Conservation (phyloP, 192 early-diverging fungal genomes). For the Umbelopsis isabellina region DNA sequence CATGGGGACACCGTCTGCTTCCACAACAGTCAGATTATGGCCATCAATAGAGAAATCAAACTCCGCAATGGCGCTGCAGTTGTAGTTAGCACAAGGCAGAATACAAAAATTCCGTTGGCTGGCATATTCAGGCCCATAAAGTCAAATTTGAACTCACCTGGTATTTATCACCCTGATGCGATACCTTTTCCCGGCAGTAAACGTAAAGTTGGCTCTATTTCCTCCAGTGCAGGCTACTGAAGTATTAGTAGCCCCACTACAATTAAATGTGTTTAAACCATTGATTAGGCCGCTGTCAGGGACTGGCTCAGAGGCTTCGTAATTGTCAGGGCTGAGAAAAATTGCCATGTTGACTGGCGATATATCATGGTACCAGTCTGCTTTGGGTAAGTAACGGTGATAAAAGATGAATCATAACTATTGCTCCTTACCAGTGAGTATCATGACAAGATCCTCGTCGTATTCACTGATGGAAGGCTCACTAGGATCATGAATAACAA, state of each 20-base stretch:
- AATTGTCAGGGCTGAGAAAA: conserved; percentile 47
- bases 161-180: conserved; percentile 43
- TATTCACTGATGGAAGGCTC: conserved; percentile 58
- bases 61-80: conserved; percentile 61
- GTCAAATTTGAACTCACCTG: background rate
- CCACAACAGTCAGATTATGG: conserved; percentile 77
- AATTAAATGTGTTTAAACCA: conserved; percentile 11
- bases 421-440: conserved; percentile 58
- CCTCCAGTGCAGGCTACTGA: conserved; percentile 18
- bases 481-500: conserved; percentile 68
- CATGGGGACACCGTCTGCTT: conserved; percentile 53
- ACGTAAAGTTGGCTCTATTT: conserved; percentile 18
- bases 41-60: conserved; percentile 82
- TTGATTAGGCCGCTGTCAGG: conserved; percentile 21
- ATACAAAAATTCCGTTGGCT: conserved; percentile 21
- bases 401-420: background rate
- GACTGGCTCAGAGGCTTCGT: background rate
- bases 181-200: conserved; percentile 34
- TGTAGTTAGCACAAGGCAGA: conserved; percentile 1
- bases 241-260: conserved; percentile 3
- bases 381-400: conserved; percentile 19
- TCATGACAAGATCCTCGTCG: conserved; percentile 70
- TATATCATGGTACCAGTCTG: conserved; percentile 78
- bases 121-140: background rate
- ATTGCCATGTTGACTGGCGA: conserved; percentile 53